A percentile compares a stretch with the other conserved stretches of the same genome.
Conservation (phyloP, 257 asterid genomes). For the Primulina huaijiensis region DNA sequence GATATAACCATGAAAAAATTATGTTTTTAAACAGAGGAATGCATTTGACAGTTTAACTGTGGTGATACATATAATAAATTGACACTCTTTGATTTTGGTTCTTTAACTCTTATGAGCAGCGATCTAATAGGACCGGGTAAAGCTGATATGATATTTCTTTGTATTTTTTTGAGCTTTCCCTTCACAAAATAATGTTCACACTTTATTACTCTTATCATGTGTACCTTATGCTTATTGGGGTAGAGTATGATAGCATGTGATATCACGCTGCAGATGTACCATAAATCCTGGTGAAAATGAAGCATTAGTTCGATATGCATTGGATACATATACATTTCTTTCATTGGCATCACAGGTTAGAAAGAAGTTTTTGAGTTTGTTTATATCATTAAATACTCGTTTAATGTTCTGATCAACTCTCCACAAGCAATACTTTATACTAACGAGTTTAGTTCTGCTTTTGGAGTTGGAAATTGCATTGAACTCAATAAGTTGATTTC, state of each 20-base stretch:
- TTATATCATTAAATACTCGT: background rate
- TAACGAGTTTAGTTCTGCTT: background rate
- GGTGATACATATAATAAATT: too few relatives aligned
- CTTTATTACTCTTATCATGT: background rate
- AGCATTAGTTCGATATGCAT: slow-evolving; percentile 89
- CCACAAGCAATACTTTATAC: background rate
- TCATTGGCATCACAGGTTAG: slow-evolving; percentile 89
- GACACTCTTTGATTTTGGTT: too few relatives aligned
- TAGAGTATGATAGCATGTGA: slow-evolving; percentile 19
- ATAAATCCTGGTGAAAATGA: slow-evolving; percentile 99
- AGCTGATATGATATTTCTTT: background rate
- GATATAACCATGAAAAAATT: too few relatives aligned
- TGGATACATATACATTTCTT: slow-evolving; percentile 76
- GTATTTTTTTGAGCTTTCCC: slow-evolving; percentile 10
- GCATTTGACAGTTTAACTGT: too few relatives aligned
- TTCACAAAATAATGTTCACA: background rate
- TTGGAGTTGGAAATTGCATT: background rate
- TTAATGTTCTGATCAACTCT: background rate
- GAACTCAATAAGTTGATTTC: background rate
- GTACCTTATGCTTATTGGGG: background rate
- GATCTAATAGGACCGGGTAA: too few relatives aligned
- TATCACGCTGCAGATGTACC: slow-evolving; percentile 67
- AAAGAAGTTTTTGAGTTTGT: slow-evolving; percentile 3
- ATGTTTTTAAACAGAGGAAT: too few relatives aligned
- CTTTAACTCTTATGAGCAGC: too few relatives aligned